Percentiles rank a stretch among this genome's conserved stretches.
phyloP scores from a whole-genome alignment of 306 rosid species.

The Casuarina equisetifolia region DNA sequence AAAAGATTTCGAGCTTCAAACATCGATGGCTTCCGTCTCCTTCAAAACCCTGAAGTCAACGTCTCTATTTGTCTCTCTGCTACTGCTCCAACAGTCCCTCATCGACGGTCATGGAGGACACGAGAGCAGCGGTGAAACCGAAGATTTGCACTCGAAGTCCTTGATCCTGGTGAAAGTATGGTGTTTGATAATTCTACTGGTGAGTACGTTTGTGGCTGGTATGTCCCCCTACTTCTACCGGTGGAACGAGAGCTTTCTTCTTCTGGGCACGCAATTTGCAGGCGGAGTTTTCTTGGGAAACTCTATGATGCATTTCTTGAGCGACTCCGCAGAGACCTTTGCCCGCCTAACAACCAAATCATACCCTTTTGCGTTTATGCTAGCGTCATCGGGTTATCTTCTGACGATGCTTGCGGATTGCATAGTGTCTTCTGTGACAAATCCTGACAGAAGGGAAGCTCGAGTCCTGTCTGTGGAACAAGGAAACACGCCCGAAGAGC shows the following conservation, averaged over 20 bases:
- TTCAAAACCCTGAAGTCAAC: conserved; percentile 47
- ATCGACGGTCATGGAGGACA: conserved; percentile 46
- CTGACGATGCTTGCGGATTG: conserved; percentile 74
- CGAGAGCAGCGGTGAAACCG: background rate
- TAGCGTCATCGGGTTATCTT: conserved; percentile 62
- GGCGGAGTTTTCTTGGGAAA: conserved; percentile 80
- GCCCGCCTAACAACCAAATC: conserved; percentile 49
- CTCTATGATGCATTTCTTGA: conserved; percentile 73
- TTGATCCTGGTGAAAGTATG: conserved; percentile 61
- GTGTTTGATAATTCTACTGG: conserved; percentile 63
- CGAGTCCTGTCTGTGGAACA: conserved; percentile 50
- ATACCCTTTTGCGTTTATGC: conserved; percentile 76
- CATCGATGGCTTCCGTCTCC: conserved; percentile 36
- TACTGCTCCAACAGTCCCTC: conserved; percentile 24
- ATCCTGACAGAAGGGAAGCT: conserved; percentile 32
- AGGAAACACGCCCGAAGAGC: conserved; percentile 32
- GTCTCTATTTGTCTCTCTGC: conserved; percentile 30
- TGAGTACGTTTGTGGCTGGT: conserved; percentile 59
- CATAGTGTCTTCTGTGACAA: conserved; percentile 32
- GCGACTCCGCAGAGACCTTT: conserved; percentile 53
- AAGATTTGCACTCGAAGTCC: conserved; percentile 37
- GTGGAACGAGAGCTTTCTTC: conserved; percentile 74
- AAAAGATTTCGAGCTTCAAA: background rate
- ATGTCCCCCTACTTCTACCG: conserved; percentile 62
- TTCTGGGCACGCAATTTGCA: conserved; percentile 65